Conservation (phyloP, 441 rosid genomes). For the Corymbia citriodora region DNA sequence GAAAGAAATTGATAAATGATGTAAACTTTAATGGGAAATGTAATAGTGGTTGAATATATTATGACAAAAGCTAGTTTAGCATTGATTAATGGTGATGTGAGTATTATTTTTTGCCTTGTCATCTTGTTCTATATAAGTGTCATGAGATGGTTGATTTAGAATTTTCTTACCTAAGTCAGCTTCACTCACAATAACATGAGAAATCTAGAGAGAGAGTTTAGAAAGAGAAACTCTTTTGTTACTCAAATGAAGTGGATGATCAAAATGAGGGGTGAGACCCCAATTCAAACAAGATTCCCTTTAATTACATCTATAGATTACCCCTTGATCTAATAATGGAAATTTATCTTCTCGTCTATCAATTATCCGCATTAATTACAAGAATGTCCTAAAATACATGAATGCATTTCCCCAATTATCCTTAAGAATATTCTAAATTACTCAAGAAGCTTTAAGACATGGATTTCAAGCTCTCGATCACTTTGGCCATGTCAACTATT, state of each 20-base stretch:
- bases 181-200: fast-evolving
- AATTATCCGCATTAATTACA: not conserved
- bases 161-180: not conserved
- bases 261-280: not conserved
- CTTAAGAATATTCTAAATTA: not conserved
- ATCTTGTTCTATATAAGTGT: not conserved
- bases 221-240: not conserved
- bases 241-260: not conserved
- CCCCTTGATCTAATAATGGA: not conserved
- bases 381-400: not conserved
- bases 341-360: not conserved
- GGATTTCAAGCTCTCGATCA: not conserved
- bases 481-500: fast-evolving
- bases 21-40: not conserved
- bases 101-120: not conserved
- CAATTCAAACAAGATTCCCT: not conserved
- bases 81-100: not conserved
- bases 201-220: not conserved
- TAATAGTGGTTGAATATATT: not conserved
- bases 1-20: not conserved
- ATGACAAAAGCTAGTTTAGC: not conserved
- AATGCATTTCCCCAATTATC: not conserved
- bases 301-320: not conserved
- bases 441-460: not conserved
- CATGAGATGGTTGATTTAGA: not conserved